phyloP scores from a whole-genome alignment of 176 grass and related monocot genomes.

The Coix lacrymajobi region DNA sequence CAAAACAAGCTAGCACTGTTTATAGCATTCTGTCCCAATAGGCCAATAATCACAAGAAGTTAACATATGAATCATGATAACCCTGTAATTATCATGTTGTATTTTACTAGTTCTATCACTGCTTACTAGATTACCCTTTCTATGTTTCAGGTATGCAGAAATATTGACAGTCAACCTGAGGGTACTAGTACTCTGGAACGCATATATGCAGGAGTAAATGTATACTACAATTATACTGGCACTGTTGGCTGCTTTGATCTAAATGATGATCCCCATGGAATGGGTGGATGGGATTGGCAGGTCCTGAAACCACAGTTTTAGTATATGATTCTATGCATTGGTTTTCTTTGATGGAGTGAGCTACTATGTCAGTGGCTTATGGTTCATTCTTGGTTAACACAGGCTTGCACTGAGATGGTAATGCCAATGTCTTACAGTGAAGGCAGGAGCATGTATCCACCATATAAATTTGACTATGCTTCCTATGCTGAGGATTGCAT shows the following conservation, averaged over 20 bases:
- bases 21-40: not conserved
- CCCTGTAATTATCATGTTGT: not conserved
- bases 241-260: conserved; percentile 81
- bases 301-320: conserved; percentile 18
- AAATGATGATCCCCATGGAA: conserved; percentile 91
- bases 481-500: conserved; percentile 50
- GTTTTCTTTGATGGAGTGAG: not conserved
- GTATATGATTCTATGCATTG: not conserved
- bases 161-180: conserved; percentile 64
- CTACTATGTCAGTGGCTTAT: conserved; percentile 4
- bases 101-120: not conserved
- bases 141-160: conserved; percentile 68
- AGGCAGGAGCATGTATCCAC: conserved; percentile 75
- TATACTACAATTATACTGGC: conserved; percentile 92
- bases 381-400: conserved; percentile 22
- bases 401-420: conserved; percentile 99
- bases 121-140: conserved; percentile 8
- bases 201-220: conserved; percentile 82
- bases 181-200: conserved; percentile 52
- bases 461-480: conserved; percentile 62
- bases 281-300: conserved; percentile 97
- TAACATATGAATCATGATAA: not conserved
- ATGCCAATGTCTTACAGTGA: conserved; percentile 84
- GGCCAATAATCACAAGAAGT: not conserved
- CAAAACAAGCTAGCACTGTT: not conserved